Percentiles rank a stretch among this genome's conserved stretches.
Conservation (phyloP, 1,139 yeast species). For the Meyerozyma carpophila region DNA sequence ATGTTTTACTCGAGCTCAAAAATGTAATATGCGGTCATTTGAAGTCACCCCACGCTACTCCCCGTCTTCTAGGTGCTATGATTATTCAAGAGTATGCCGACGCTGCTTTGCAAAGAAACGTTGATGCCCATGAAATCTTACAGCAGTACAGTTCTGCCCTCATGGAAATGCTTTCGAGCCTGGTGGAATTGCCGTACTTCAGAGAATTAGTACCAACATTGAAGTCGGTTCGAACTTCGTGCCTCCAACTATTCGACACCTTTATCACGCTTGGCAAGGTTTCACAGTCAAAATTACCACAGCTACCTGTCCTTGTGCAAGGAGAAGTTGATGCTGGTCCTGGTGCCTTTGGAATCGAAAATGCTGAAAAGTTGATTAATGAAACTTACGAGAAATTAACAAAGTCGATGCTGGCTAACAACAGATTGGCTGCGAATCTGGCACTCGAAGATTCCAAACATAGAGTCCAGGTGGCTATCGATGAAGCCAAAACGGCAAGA, state of each 20-base stretch:
- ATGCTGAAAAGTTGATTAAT: slow-evolving; percentile 65
- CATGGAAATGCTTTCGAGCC: slow-evolving; percentile 33
- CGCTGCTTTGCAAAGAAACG: slow-evolving; percentile 17
- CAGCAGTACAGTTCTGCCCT: slow-evolving; percentile 27
- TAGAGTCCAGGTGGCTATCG: slow-evolving; percentile 60
- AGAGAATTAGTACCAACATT: slow-evolving; percentile 85
- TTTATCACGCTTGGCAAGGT: slow-evolving; percentile 74
- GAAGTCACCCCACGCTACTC: slow-evolving; percentile 69
- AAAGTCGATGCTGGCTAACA: slow-evolving; percentile 61
- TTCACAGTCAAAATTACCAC: slow-evolving; percentile 73
- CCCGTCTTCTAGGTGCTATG: slow-evolving; percentile 66
- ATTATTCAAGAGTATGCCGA: slow-evolving; percentile 70
- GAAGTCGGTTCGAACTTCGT: slow-evolving; percentile 80
- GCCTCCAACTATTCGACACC: slow-evolving; percentile 74
- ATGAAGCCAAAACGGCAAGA: slow-evolving; percentile 58
- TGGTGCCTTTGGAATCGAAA: slow-evolving; percentile 77
- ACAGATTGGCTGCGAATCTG: slow-evolving; percentile 66
- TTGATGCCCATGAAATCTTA: slow-evolving; percentile 11
- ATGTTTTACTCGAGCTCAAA: slow-evolving; percentile 30
- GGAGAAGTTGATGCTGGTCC: slow-evolving; percentile 96
- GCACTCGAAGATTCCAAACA: slow-evolving; percentile 77
- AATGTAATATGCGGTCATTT: slow-evolving; percentile 37
- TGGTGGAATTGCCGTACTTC: slow-evolving; percentile 49
- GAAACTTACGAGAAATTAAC: slow-evolving; percentile 65
- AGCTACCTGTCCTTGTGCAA: slow-evolving; percentile 81